Percentiles rank a stretch among this genome's conserved stretches.
phyloP scores from a whole-genome alignment of 2,329 filamentous ascomycete species.

The Talaromyces rugulosus region DNA sequence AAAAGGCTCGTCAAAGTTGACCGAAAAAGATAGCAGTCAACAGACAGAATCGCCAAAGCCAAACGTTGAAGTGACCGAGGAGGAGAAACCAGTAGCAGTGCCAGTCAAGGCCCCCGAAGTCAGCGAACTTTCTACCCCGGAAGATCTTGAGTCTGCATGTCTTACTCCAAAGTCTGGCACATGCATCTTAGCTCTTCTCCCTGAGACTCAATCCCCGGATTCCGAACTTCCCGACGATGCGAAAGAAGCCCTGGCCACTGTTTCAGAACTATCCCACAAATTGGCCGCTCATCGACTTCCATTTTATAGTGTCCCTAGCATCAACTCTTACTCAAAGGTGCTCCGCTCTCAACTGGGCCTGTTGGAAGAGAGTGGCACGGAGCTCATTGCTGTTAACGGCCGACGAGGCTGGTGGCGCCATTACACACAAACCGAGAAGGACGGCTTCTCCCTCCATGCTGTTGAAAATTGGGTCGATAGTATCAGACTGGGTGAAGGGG shows the following conservation, averaged over 20 bases:
- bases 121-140: conserved; percentile 58
- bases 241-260: conserved; percentile 55
- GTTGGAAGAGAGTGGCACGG: conserved; percentile 44
- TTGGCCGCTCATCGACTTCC: conserved; percentile 68
- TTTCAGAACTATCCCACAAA: conserved; percentile 73
- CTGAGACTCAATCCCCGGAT: conserved; percentile 49
- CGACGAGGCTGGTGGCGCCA: conserved; percentile 82
- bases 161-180: conserved; percentile 71
- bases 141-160: conserved; percentile 66
- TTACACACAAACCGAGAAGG: conserved; percentile 50
- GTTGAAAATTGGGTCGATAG: conserved; percentile 85
- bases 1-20: conserved; percentile 33
- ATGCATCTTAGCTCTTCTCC: conserved; percentile 74
- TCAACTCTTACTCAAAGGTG: conserved; percentile 53
- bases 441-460: conserved; percentile 49
- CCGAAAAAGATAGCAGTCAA: conserved; percentile 27
- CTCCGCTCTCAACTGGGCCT: conserved; percentile 63
- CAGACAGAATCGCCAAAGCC: conserved; percentile 55
- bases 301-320: conserved; percentile 68
- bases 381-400: conserved; percentile 78
- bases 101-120: conserved; percentile 61
- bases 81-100: conserved; percentile 41
- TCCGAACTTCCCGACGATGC: conserved; percentile 41
- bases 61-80: conserved; percentile 34
- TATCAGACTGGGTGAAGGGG: conserved; percentile 83